Percentiles rank a stretch among this genome's conserved stretches.
phyloP scores from a whole-genome alignment of 2,329 filamentous ascomycete genomes.

The Fulvia fulva region DNA sequence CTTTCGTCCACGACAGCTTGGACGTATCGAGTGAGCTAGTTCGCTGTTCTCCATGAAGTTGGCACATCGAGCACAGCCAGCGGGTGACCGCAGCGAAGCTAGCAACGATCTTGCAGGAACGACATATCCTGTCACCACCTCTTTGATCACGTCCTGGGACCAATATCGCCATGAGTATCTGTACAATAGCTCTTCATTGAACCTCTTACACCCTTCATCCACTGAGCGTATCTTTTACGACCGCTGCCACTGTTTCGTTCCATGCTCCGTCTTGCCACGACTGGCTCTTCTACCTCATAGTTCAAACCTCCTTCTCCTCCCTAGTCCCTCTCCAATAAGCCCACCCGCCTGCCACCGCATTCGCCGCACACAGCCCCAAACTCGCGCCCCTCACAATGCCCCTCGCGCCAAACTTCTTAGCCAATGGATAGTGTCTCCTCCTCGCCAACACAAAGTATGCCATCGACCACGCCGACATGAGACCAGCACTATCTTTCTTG shows the following conservation, averaged over 20 bases:
- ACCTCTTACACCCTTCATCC: too few species aligned
- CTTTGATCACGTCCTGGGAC: not conserved
- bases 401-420: conserved; percentile 47
- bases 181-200: not conserved
- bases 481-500: conserved; percentile 60
- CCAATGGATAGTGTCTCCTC: conserved; percentile 50
- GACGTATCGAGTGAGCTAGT: too few species aligned
- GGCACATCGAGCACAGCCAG: too few species aligned
- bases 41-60: too few species aligned
- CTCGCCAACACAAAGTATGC: conserved; percentile 61
- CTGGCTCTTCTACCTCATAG: not conserved
- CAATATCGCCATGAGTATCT: not conserved
- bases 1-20: too few species aligned
- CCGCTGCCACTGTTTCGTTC: not conserved
- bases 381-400: conserved; percentile 52
- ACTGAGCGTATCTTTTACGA: not conserved
- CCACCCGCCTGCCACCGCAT: conserved; percentile 49
- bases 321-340: conserved; percentile 39
- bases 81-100: too few species aligned
- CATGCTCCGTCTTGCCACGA: not conserved
- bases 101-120: not conserved
- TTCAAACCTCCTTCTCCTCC: conserved; percentile 9
- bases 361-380: conserved; percentile 48
- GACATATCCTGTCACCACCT: not conserved
- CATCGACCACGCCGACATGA: conserved; percentile 62